Evolutionary conservation across 2,329 filamentous ascomycete genomes (phyloP).

Genomic region (Myriosclerotinia curreyana): DNA sequence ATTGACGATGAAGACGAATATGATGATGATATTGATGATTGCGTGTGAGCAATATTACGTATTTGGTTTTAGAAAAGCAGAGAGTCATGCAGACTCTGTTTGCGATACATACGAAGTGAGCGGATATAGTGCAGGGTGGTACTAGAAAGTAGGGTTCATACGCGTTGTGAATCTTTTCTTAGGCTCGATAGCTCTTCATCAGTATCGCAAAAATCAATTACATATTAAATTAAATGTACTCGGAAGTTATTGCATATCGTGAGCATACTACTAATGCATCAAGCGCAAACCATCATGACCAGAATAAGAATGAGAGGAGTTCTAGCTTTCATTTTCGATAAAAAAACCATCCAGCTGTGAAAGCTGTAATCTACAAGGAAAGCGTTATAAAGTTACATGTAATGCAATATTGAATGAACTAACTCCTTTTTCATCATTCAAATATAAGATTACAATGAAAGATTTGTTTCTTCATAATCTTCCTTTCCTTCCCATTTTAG

Average conservation of each 20-base stretch:
- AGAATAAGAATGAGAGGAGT: conserved; percentile 15
- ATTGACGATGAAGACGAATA: conserved; percentile 4
- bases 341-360: conserved; percentile 2
- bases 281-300: background rate
- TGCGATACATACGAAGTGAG: background rate
- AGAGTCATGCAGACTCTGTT: background rate
- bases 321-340: conserved; percentile 7
- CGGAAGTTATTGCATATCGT: background rate
- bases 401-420: conserved; percentile 15
- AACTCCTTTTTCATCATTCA: conserved; percentile 22
- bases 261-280: background rate
- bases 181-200: background rate
- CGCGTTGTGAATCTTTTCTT: background rate
- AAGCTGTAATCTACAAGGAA: conserved; percentile 18
- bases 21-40: conserved; percentile 5
- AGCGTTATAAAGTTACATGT: conserved; percentile 10
- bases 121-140: background rate
- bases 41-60: background rate
- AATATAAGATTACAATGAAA: conserved; percentile 12
- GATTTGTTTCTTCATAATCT: background rate
- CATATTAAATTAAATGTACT: background rate
- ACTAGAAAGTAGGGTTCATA: background rate
- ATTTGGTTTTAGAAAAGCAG: background rate
- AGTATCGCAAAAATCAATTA: background rate
- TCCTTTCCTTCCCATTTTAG: background rate